These are phyloP conservation scores for Grosmannia huntii DNA, from an alignment of 2,329 filamentous ascomycete genomes.

Conservation along the genomic window DNA sequence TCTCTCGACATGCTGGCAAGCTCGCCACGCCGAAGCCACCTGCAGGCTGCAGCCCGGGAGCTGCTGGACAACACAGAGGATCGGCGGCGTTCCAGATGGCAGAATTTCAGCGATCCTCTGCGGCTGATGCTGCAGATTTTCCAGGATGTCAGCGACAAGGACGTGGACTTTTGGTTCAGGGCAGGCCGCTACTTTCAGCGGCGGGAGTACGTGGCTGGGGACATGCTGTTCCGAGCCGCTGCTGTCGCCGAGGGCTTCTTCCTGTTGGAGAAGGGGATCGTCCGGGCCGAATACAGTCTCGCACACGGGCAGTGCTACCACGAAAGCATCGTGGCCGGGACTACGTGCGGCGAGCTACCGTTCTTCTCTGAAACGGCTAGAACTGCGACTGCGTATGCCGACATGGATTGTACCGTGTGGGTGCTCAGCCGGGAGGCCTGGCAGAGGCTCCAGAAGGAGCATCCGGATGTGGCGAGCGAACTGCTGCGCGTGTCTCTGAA, in stretches of 20 bases:
- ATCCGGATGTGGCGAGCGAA: conserved; percentile 71
- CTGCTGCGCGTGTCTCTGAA: conserved; percentile 80
- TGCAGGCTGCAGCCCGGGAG: conserved; percentile 64
- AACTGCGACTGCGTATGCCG: conserved; percentile 75
- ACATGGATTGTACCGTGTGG: conserved; percentile 76
- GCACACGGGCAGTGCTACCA: conserved; percentile 72
- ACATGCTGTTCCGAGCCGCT: conserved; percentile 64
- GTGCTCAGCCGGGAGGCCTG: conserved; percentile 60
- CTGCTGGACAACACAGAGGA: conserved; percentile 57
- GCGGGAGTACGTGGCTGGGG: conserved; percentile 54
- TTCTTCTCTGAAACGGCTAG: conserved; percentile 88
- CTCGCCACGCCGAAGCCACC: conserved; percentile 68
- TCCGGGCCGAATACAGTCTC: conserved; percentile 80
- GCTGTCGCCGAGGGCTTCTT: conserved; percentile 77
- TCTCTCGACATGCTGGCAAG: conserved; percentile 41
- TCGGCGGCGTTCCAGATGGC: conserved; percentile 55
- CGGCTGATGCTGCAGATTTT: conserved; percentile 93
- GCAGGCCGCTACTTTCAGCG: conserved; percentile 63
- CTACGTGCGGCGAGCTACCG: conserved; percentile 88
- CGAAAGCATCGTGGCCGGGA: conserved; percentile 86
- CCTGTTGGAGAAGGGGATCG: conserved; percentile 75
- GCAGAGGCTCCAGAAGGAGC: conserved; percentile 55
- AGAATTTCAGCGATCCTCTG: conserved; percentile 78
- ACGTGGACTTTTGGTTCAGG: conserved; percentile 92
- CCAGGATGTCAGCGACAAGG: conserved; percentile 69